Base-by-base conservation (phyloP, 257 asterid genomes). In the Petunia axillaris region DNA sequence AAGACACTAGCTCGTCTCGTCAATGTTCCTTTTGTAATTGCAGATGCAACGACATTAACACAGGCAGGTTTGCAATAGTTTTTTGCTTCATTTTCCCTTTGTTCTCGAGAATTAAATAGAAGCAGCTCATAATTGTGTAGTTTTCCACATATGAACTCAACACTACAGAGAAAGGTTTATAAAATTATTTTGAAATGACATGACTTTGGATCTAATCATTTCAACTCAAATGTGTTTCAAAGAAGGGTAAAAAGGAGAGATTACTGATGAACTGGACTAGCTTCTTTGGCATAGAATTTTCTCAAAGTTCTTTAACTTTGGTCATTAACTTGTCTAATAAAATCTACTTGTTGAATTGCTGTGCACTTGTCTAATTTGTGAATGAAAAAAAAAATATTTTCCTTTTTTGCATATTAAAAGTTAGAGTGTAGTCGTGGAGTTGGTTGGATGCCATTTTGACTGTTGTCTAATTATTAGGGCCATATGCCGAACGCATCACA, bases 21-120 rank as follows among this genome's bases (percentile, higher is more conserved):
- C 84, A 90, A 93, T 83, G 98, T 94, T 81, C 98, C 98, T 84
- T 91, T 93, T 77, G 96, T 89, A 83, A 89, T 94, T 84, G 92
- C 95, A 25, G 98, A 94, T 82, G 98, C 98, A 84, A 94, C 98
- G 62, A 80, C 96, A 75, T 86, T 94, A 84, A 94, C 98, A 71
- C 98, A 94, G 98, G 98, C 93, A 89, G 93, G 97, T 91, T 90
- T 89, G 98, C 85, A 83, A 78, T 86, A 78, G 77, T 82, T 74
- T 80, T 70, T 79, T 46, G 64, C 64, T 58, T 41, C 78, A 59
- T 58, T 10, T 74, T 76, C 10, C 10, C 37, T 37, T 43, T 64
- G 81, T 76, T 43, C 57, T 44, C 35, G 39, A 25, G 25, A 25
- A 25, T 25, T 25, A 25, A 25, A 25, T 25, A 25, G 25, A 78